Evolutionary conservation across 371 early-diverging fungal genomes (phyloP).

Genomic region (Batkoa obscura): DNA sequence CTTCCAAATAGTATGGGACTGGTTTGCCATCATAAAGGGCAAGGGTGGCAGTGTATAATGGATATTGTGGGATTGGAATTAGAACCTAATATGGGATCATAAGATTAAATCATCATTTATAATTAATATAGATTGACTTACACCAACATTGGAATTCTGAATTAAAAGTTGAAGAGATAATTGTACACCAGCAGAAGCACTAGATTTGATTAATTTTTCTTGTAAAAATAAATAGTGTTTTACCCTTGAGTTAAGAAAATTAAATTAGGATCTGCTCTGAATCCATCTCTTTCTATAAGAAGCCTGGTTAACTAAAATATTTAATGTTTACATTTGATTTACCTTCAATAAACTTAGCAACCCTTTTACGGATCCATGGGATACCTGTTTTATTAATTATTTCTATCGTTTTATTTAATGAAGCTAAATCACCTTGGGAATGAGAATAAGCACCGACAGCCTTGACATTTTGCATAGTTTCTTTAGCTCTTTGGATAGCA

Average conservation of each 20-base stretch:
- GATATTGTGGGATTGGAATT: conserved; percentile 98
- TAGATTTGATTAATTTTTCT: background rate
- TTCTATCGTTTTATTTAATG: conserved; percentile 4
- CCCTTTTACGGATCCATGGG: conserved; percentile 55
- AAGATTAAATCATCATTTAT: conserved; percentile 1
- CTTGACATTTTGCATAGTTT: conserved; percentile 40
- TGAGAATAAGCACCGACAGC: conserved; percentile 85
- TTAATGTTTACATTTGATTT: background rate
- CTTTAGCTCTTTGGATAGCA: conserved; percentile 62
- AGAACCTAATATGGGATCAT: conserved; percentile 28
- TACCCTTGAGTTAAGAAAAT: conserved; percentile 84
- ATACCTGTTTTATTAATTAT: conserved; percentile 15
- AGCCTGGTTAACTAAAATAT: background rate
- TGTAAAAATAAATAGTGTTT: background rate
- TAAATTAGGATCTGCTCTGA: conserved; percentile 51
- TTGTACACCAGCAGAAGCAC: conserved; percentile 77
- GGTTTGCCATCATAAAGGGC: conserved; percentile 56
- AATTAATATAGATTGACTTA: conserved; percentile 8
- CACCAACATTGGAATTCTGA: conserved; percentile 52
- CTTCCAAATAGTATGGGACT: conserved; percentile 84
- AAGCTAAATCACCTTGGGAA: conserved; percentile 48
- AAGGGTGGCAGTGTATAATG: conserved; percentile 88
- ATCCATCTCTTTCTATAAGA: conserved; percentile 63
- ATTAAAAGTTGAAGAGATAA: conserved; percentile 64
- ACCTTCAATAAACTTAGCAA: conserved; percentile 62